Conservation (phyloP, 2,329 filamentous ascomycete genomes). For the Thermoascus crustaceus region DNA sequence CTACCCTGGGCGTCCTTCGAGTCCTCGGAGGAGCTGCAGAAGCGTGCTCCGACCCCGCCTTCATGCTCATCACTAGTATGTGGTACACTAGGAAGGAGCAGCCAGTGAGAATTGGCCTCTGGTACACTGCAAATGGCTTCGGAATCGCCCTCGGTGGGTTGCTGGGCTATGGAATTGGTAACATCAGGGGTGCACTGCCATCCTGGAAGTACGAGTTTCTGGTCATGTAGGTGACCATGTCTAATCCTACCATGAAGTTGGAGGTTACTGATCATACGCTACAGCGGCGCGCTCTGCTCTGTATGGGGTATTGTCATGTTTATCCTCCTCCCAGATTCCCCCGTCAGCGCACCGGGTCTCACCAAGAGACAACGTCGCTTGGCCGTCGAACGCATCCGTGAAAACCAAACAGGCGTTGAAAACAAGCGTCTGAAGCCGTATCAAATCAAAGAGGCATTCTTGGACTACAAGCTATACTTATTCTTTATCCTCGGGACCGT, state of each 20-base stretch:
- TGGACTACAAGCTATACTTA: slow-evolving; percentile 52
- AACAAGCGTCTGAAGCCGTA: slow-evolving; percentile 48
- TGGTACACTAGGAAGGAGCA: slow-evolving; percentile 58
- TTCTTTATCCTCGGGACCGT: slow-evolving; percentile 47
- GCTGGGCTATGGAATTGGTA: slow-evolving; percentile 52
- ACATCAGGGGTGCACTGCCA: slow-evolving; percentile 48
- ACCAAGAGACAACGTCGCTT: slow-evolving; percentile 45
- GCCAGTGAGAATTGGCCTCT: slow-evolving; percentile 51
- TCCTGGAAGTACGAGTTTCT: slow-evolving; percentile 63
- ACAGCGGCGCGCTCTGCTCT: slow-evolving; percentile 45
- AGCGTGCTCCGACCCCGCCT: slow-evolving; percentile 50
- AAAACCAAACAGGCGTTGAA: slow-evolving; percentile 53
- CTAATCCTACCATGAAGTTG: too few relatives aligned
- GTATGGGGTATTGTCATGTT: slow-evolving; percentile 53
- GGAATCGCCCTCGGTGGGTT: slow-evolving; percentile 52
- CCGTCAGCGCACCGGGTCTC: slow-evolving; percentile 47
- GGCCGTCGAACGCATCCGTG: slow-evolving; percentile 47
- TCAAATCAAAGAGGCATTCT: slow-evolving; percentile 49
- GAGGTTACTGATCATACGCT: not conserved
- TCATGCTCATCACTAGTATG: slow-evolving; percentile 59
- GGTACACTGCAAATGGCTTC: slow-evolving; percentile 53
- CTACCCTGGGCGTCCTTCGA: slow-evolving; percentile 48
- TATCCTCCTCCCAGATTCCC: slow-evolving; percentile 50
- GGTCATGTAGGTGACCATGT: slow-evolving; percentile 39
- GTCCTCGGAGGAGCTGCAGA: slow-evolving; percentile 51